Conservation (phyloP, 352 stramenopile genomes). For the Phytophthora sansomeana region DNA sequence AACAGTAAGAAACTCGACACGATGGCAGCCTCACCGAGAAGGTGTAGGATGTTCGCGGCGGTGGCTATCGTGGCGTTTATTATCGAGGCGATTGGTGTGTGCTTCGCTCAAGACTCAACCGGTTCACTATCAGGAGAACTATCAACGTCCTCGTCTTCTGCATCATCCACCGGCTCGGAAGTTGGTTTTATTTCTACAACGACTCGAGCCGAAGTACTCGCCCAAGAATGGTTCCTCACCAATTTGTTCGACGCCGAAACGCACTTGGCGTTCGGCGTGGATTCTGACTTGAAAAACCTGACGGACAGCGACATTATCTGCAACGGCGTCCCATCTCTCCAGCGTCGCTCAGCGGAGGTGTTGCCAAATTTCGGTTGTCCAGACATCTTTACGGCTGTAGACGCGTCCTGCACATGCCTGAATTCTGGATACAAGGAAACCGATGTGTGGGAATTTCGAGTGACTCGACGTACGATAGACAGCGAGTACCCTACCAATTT, state of each 20-base stretch:
- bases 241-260: slow-evolving; percentile 44
- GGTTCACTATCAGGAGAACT: slow-evolving; percentile 1
- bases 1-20: slow-evolving; percentile 30
- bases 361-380: slow-evolving; percentile 42
- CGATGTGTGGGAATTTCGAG: slow-evolving; percentile 37
- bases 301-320: slow-evolving; percentile 38
- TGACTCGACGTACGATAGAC: slow-evolving; percentile 9
- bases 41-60: slow-evolving; percentile 17
- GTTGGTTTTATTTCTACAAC: slow-evolving; percentile 27
- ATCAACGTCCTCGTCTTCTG: slow-evolving; percentile 16
- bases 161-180: slow-evolving; percentile 18
- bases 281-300: slow-evolving; percentile 33
- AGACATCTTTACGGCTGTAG: slow-evolving; percentile 40
- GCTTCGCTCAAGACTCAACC: slow-evolving; percentile 14
- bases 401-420: slow-evolving; percentile 42
- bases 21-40: slow-evolving; percentile 29
- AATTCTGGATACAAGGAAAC: slow-evolving; percentile 20
- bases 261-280: slow-evolving; percentile 39
- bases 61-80: slow-evolving; percentile 30
- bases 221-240: slow-evolving; percentile 39
- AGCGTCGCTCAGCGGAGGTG: slow-evolving; percentile 22
- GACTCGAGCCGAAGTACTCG: slow-evolving; percentile 31
- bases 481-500: slow-evolving; percentile 27
- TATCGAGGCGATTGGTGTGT: slow-evolving; percentile 6
- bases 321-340: slow-evolving; percentile 35